Conservation (phyloP, 2,329 filamentous ascomycete species). For the Cytospora paraplurivora region DNA sequence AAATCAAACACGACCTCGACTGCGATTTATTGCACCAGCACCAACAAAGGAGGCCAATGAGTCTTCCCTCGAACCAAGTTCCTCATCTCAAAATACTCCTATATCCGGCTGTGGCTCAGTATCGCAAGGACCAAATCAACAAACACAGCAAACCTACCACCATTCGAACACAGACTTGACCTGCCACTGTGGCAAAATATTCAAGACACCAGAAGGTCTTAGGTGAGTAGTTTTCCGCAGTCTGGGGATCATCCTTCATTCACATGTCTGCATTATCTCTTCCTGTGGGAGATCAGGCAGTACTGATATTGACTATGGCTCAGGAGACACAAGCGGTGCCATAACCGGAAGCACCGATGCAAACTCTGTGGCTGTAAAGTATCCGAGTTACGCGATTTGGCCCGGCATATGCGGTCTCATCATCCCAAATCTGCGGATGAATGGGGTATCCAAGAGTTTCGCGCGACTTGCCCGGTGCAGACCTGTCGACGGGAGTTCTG, state of each 20-base stretch:
- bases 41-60: not conserved
- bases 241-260: not conserved
- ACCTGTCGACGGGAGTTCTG: not conserved
- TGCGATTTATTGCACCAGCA: not conserved
- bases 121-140: not conserved
- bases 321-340: not conserved
- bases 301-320: not conserved
- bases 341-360: not conserved
- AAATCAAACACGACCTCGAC: not conserved
- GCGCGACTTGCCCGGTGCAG: not conserved
- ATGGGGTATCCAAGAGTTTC: not conserved
- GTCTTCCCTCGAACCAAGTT: not conserved
- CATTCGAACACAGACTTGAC: not conserved
- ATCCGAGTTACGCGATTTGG: not conserved
- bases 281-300: not conserved
- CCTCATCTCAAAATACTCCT: not conserved
- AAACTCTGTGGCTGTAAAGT: not conserved
- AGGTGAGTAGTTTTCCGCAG: not conserved
- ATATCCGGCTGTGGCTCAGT: not conserved
- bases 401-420: not conserved
- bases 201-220: not conserved
- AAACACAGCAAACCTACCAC: not conserved
- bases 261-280: not conserved
- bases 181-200: not conserved
- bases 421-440: not conserved